phyloP scores from a whole-genome alignment of 1,284 basidiomycete species.

The Marasmius oreades region DNA sequence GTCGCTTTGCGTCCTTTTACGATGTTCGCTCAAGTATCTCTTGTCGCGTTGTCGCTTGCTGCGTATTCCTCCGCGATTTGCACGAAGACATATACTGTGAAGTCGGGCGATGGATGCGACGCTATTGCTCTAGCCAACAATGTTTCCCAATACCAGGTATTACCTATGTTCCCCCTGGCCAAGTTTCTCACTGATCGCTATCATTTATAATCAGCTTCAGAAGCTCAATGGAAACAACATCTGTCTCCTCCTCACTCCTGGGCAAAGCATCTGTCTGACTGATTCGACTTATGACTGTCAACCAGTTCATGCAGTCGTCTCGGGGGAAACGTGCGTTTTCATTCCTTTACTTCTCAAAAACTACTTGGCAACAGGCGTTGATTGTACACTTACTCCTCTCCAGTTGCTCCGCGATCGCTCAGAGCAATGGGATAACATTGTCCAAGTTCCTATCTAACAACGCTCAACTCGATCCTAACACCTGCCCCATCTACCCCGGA shows the following conservation, averaged over 20 bases:
- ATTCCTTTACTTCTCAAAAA: not conserved
- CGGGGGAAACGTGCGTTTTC: not conserved
- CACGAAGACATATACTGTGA: constrained; percentile 2
- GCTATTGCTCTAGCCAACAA: not conserved
- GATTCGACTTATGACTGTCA: constrained; percentile 4
- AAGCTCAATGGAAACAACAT: not conserved
- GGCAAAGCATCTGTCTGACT: not conserved
- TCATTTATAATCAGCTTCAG: not conserved
- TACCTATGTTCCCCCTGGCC: not conserved
- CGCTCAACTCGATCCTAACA: constrained; percentile 1
- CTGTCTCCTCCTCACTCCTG: not conserved
- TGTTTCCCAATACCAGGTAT: constrained; percentile 1
- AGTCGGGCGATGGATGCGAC: not conserved
- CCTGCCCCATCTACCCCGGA: not conserved
- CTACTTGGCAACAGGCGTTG: not conserved
- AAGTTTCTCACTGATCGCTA: not conserved
- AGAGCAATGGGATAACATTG: not conserved
- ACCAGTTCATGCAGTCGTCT: not conserved
- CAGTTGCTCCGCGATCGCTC: constrained; percentile 2
- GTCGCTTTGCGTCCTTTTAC: not conserved
- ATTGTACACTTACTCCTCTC: not conserved
- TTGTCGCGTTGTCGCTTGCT: not conserved
- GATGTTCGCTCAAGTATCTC: not conserved
- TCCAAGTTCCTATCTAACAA: constrained; percentile 2
- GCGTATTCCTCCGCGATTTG: not conserved